Base-by-base conservation (phyloP, 768 basidiomycete species). In the Gymnopilus dilepis region DNA sequence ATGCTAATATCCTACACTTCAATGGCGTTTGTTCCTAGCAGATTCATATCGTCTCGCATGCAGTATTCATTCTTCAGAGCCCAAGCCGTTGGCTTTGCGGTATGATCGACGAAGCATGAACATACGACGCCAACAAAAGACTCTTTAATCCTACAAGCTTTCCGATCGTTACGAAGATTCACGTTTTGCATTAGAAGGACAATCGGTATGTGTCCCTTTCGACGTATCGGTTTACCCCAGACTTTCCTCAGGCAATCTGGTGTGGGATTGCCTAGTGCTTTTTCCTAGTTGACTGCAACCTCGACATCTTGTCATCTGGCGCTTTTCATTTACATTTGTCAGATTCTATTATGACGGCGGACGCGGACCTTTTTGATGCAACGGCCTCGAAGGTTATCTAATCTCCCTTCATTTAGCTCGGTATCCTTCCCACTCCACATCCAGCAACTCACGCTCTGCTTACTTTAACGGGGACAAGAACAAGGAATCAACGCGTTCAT, bases 371-470 rank as follows among this genome's bases (percentile, higher is more conserved):
- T 50, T 50, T 50, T 17, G 28, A 17, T 15, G 28, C 47, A 15
- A 50, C 47, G 47, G 28, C 47, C 26, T 26, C 12, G 19, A 8
- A n/a, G 26, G 15, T 28, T 48, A 13, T 48, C 45, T 30, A 15
- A 48, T 30, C 47, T 50, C 47, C 28, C n/a, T 11, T 47, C 43
- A 47, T 47, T 47, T 47, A 47, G 22, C 43, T 47, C 43, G 43
- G 43, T 47, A 24, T 28, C 30, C 47, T 50, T 50, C 47, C 47
- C 47, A 50, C 47, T 50, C 47, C 47, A 50, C 47, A 31, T 30
- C 30, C 3, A 6, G 15, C 5, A 17, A 12, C 43, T 17, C 45
- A 50, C 47, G 47, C 15, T 19, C 28, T 50, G 47, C 30, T 31
- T 50, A 17, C 28, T 31, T 30, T 31, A 30, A 6, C 28, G 28